These are phyloP conservation scores for Fusarium subtropicale DNA, from an alignment of 2,329 filamentous ascomycete genomes.

Conservation along the genomic window DNA sequence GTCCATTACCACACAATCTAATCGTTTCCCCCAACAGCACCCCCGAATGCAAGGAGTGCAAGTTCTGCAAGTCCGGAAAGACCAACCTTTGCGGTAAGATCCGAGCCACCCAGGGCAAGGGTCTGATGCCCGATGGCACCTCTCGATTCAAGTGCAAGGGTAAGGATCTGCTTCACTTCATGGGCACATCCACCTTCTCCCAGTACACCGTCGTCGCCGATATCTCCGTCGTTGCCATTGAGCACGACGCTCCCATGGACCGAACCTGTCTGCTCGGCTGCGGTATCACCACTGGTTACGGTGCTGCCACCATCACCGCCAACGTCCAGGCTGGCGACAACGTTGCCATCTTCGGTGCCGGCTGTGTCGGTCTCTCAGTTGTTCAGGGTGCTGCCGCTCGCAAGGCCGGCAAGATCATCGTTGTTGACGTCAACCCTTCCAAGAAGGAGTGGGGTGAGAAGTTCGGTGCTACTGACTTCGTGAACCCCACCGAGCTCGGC, in stretches of 20 bases:
- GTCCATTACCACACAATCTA: neutral
- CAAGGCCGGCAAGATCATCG: slow-evolving; percentile 81
- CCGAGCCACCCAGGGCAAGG: slow-evolving; percentile 92
- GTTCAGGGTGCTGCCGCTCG: slow-evolving; percentile 93
- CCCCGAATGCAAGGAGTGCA: slow-evolving; percentile 96
- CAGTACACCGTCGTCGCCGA: slow-evolving; percentile 99
- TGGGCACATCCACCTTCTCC: slow-evolving; percentile 98
- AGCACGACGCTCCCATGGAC: slow-evolving; percentile 92
- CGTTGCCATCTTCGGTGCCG: slow-evolving; percentile 92
- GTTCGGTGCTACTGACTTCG: slow-evolving; percentile 96
- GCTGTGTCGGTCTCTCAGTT: slow-evolving; percentile 94
- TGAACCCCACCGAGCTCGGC: slow-evolving; percentile 86
- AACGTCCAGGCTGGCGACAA: slow-evolving; percentile 90
- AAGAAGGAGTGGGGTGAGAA: slow-evolving; percentile 95
- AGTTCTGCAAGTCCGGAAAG: slow-evolving; percentile 99
- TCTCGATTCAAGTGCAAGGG: slow-evolving; percentile 95
- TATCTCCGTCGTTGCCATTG: slow-evolving; percentile 96
- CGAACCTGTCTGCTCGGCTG: slow-evolving; percentile 95
- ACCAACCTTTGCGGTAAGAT: slow-evolving; percentile 99
- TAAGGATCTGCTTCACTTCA: slow-evolving; percentile 96
- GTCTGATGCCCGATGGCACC: slow-evolving; percentile 97
- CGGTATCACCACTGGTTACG: slow-evolving; percentile 98
- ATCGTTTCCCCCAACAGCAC: slow-evolving; percentile 68
- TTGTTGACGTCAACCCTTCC: slow-evolving; percentile 80
- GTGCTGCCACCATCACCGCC: slow-evolving; percentile 92